A percentile compares a stretch with the other conserved stretches of the same genome.
Conservation (phyloP, 2,329 filamentous ascomycete species). For the Cladosporium velox region DNA sequence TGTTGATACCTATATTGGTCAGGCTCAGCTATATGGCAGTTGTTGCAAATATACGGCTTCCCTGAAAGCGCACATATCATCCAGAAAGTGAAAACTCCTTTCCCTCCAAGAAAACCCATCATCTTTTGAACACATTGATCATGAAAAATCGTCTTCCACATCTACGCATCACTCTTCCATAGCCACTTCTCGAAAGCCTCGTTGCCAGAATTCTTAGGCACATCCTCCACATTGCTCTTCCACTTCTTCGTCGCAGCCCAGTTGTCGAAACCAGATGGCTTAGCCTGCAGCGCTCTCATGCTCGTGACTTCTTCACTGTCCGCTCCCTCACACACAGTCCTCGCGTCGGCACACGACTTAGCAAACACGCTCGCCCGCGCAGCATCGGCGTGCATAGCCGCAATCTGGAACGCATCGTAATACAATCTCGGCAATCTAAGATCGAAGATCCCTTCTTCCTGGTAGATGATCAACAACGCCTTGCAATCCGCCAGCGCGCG, state of each 20-base stretch:
- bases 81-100: background rate
- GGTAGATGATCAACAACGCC: constrained; percentile 24
- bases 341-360: constrained; percentile 23
- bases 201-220: constrained; percentile 6
- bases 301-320: constrained; percentile 26
- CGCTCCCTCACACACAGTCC: constrained; percentile 28
- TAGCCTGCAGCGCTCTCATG: constrained; percentile 23
- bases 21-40: background rate
- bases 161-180: constrained; percentile 13
- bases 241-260: constrained; percentile 28
- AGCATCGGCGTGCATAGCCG: constrained; percentile 29
- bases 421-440: constrained; percentile 28
- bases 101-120: background rate
- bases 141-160: background rate
- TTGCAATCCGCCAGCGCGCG: constrained; percentile 26
- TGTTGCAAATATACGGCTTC: background rate
- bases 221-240: constrained; percentile 26
- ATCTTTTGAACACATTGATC: background rate
- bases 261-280: constrained; percentile 28
- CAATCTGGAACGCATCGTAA: constrained; percentile 34
- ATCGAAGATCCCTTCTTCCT: constrained; percentile 26
- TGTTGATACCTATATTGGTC: background rate
- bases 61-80: background rate
- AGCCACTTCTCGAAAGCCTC: constrained; percentile 11
- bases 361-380: constrained; percentile 28